These are phyloP conservation scores for Hyaloperonospora arabidopsidis DNA, from an alignment of 352 stramenopile genomes.

Conservation along the genomic window DNA sequence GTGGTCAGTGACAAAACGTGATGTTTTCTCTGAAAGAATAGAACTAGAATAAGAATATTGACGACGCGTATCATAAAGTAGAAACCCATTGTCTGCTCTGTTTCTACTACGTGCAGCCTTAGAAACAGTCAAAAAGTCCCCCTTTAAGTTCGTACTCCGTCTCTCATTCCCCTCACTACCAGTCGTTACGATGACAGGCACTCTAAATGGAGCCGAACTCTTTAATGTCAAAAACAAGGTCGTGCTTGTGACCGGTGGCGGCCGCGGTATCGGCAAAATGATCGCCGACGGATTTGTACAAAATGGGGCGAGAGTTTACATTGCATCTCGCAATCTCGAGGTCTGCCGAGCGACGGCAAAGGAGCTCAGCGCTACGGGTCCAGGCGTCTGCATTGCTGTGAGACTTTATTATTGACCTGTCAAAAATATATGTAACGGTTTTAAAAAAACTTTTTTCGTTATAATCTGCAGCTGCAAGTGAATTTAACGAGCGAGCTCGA, in stretches of 20 bases:
- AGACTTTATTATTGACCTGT: not conserved
- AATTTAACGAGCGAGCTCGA: conserved; percentile 27
- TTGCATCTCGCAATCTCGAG: conserved; percentile 83
- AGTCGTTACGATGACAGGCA: no score
- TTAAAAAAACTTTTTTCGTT: not conserved
- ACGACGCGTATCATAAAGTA: no score
- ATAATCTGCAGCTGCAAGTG: conserved; percentile 21
- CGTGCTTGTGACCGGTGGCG: conserved; percentile 91
- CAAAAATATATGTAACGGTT: not conserved
- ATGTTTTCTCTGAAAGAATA: no score
- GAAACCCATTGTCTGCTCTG: no score
- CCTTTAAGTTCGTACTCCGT: no score
- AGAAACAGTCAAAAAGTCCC: no score
- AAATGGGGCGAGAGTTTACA: conserved; percentile 90
- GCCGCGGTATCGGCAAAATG: conserved; percentile 92
- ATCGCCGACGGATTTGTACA: conserved; percentile 90
- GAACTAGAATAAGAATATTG: no score
- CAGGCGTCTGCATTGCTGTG: conserved; percentile 54
- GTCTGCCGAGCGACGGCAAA: conserved; percentile 68
- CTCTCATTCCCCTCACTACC: no score
- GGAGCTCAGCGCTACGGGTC: conserved; percentile 49
- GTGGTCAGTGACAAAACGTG: no score
- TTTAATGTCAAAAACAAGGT: conserved; percentile 54
- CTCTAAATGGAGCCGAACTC: no score
- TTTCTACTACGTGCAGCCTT: no score